Evolutionary conservation across 1,284 basidiomycete genomes (phyloP).

Genomic region (Polyporus tsugae): DNA sequence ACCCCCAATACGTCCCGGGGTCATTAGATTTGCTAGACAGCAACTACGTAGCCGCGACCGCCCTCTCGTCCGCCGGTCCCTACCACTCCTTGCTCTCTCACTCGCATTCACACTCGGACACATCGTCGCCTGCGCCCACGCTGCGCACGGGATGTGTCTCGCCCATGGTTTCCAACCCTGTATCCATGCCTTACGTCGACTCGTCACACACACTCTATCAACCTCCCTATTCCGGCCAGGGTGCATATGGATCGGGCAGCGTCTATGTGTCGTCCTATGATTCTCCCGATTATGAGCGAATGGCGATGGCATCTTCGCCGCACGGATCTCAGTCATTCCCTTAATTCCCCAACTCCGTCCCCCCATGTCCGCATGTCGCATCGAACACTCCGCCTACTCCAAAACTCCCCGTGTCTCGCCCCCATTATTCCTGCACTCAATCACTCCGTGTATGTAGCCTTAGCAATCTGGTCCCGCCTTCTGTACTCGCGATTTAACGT

Average conservation of each 20-base stretch:
- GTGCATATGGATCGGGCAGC: slow-evolving; percentile 12
- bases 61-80: slow-evolving; percentile 13
- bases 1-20: slow-evolving; percentile 18
- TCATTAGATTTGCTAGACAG: slow-evolving; percentile 24
- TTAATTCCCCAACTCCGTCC: slow-evolving; percentile 9
- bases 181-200: slow-evolving; percentile 22
- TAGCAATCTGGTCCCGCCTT: slow-evolving; percentile 18
- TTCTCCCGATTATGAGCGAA: slow-evolving; percentile 30
- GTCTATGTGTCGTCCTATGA: slow-evolving; percentile 37
- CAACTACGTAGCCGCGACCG: slow-evolving; percentile 17
- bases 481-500: not conserved
- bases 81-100: slow-evolving; percentile 25
- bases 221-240: slow-evolving; percentile 19
- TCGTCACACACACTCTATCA: slow-evolving; percentile 22
- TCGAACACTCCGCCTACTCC: not conserved
- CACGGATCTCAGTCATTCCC: slow-evolving; percentile 23
- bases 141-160: slow-evolving; percentile 24
- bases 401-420: not conserved
- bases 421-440: not conserved
- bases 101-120: slow-evolving; percentile 17
- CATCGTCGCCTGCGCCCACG: slow-evolving; percentile 25
- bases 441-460: slow-evolving; percentile 32
- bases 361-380: not conserved
- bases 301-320: slow-evolving; percentile 19
- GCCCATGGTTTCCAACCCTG: slow-evolving; percentile 11